phyloP scores from a whole-genome alignment of 169 alveolate genomes.

The Plasmodium coatneyi region DNA sequence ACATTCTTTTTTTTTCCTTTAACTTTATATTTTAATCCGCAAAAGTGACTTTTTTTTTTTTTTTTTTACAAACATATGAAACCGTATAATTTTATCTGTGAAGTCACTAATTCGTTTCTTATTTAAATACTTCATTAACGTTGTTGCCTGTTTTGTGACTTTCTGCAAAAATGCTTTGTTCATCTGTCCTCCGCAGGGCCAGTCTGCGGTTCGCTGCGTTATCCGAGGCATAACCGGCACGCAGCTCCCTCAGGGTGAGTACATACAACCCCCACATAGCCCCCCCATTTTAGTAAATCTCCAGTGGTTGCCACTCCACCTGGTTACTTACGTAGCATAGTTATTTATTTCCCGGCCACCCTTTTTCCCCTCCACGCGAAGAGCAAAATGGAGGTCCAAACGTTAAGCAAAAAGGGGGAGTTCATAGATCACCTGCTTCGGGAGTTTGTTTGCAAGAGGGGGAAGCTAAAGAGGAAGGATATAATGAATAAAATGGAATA shows the following conservation, averaged over 20 bases:
- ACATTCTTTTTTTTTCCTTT: neutral
- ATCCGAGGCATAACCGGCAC: neutral
- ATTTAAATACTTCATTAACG: neutral
- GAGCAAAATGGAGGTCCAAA: neutral
- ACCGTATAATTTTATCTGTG: neutral
- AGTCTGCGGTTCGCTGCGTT: neutral
- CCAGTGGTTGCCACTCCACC: neutral
- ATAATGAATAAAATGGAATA: conserved; percentile 21
- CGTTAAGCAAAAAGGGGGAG: neutral
- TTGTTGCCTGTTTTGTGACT: neutral
- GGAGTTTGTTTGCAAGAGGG: neutral
- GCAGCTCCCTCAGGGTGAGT: neutral
- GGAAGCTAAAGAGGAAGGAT: conserved; percentile 1
- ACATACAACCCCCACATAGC: neutral
- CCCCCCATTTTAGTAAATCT: neutral
- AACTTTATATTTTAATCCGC: neutral
- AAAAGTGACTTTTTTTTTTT: neutral
- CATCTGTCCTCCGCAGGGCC: neutral
- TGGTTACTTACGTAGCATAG: neutral
- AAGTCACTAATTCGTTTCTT: neutral
- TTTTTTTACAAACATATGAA: neutral
- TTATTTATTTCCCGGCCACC: neutral
- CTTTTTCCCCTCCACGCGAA: neutral
- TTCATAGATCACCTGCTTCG: neutral
- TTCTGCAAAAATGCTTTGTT: neutral